phyloP scores from a whole-genome alignment of 305 asterid genomes.

The Rubia peregrina region DNA sequence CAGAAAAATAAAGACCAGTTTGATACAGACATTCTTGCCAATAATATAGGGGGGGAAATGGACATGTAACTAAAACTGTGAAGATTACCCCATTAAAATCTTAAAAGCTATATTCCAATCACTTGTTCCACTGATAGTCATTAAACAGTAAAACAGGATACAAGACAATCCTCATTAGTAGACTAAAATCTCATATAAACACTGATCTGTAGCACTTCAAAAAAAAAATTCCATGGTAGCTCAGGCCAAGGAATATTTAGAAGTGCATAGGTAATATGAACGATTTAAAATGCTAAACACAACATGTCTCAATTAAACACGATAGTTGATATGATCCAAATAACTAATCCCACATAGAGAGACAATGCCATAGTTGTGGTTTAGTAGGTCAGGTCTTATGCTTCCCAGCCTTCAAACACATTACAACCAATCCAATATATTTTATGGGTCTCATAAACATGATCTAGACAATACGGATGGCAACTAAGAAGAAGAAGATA shows the following conservation, averaged over 20 bases:
- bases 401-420: not conserved
- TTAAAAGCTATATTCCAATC: not conserved
- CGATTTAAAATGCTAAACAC: no score
- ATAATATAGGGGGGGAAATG: not conserved
- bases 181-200: not conserved
- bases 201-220: not conserved
- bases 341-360: no score
- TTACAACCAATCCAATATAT: not conserved
- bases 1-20: not conserved
- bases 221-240: no score
- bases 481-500: not conserved
- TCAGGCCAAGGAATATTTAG: not conserved
- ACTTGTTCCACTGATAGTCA: no score
- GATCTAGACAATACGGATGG: not conserved
- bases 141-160: no score
- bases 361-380: not conserved
- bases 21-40: not conserved
- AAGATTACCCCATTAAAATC: not conserved
- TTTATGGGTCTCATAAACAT: slow-evolving; percentile 2
- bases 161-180: not conserved
- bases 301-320: not conserved
- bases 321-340: not conserved
- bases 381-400: not conserved
- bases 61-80: not conserved
- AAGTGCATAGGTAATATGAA: not conserved